Base-by-base conservation (phyloP, 768 basidiomycete genomes). In the Suillus bovinus region DNA sequence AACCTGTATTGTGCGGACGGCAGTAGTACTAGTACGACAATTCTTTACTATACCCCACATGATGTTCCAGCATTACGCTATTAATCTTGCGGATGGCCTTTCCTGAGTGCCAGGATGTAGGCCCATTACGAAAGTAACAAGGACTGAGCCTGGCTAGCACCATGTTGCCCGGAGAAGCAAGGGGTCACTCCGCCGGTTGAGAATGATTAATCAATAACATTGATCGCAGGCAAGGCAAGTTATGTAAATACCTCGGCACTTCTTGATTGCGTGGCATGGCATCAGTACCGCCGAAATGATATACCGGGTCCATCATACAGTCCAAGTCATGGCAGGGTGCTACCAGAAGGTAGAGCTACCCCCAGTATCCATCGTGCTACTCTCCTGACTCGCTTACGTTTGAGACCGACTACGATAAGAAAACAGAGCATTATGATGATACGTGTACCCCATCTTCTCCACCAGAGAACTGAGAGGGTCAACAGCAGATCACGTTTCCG, bases 401-500 rank as follows among this genome's bases (percentile, higher is more conserved):
- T 38, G 62, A 71, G 74, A 52, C 76, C 57, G 33, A 71, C 54
- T 52, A 77, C 62, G 17, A 73, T 27, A 29, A 77, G 58, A 49
- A 81, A 49, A 54, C 74, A 70, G 53, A 81, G 53, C 24, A 74
- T 67, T 46, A 76, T 46, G 46, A 77, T 70, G 61, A 86, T 72
- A 53, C 79, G 74, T 42, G 71, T 74, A 50, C 78, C 76, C 89
- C 90, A 91, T 36, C 84, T 82, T 64, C 79, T 74, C 89, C 90
- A 90, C 74, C 86, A 87, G 14, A 93, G 78, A 39, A 79, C 69
- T 4, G 78, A 77, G 31, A 93, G 81, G 3, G 90, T 92, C 47
- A 79, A 80, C 24, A 80, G 69, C 29, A 93, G 81, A 70, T 91
- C 89, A 66, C 88, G 82, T 64, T 87, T 88, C 59, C 90, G 83